A percentile compares a stretch with the other conserved stretches of the same genome.
Conservation (phyloP, 208 protist genomes). For the Leishmania amazonensis region DNA sequence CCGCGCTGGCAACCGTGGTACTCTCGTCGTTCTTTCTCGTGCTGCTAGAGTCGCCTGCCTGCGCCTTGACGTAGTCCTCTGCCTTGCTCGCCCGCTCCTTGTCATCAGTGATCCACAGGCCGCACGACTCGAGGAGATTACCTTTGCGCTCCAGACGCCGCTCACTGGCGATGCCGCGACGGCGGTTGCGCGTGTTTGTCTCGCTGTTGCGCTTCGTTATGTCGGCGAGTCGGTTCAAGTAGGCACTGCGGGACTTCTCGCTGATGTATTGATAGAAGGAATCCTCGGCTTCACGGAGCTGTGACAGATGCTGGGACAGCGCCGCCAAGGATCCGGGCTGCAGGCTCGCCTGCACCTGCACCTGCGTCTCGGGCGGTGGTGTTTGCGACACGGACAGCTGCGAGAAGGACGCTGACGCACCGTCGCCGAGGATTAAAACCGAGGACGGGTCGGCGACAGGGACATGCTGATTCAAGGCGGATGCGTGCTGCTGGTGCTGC, state of each 20-base stretch:
- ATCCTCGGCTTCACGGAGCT: conserved; percentile 42
- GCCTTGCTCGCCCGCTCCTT: conserved; percentile 57
- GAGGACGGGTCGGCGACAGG: neutral
- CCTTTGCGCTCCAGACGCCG: conserved; percentile 53
- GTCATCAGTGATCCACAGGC: conserved; percentile 76
- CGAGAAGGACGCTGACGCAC: conserved; percentile 1
- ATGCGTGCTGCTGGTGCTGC: conserved; percentile 12
- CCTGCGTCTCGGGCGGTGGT: conserved; percentile 4
- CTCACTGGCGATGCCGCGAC: conserved; percentile 69
- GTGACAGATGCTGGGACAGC: conserved; percentile 40
- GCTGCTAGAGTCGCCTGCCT: conserved; percentile 11
- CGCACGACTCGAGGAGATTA: conserved; percentile 68
- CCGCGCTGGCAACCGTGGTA: neutral
- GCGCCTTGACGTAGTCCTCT: conserved; percentile 46
- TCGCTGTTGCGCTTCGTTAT: conserved; percentile 68
- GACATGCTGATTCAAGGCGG: neutral
- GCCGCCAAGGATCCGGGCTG: neutral
- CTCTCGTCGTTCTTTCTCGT: conserved; percentile 19
- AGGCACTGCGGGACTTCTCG: conserved; percentile 54
- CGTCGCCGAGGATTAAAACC: neutral
- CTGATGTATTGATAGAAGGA: conserved; percentile 69
- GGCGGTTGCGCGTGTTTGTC: conserved; percentile 49
- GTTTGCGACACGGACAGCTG: conserved; percentile 14
- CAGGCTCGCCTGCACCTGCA: neutral
- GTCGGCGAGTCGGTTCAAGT: conserved; percentile 55